Percentiles rank a stretch among this genome's conserved stretches.
These are phyloP conservation scores for Trametes punicea DNA, from an alignment of 768 basidiomycete species.

Conservation along the genomic window DNA sequence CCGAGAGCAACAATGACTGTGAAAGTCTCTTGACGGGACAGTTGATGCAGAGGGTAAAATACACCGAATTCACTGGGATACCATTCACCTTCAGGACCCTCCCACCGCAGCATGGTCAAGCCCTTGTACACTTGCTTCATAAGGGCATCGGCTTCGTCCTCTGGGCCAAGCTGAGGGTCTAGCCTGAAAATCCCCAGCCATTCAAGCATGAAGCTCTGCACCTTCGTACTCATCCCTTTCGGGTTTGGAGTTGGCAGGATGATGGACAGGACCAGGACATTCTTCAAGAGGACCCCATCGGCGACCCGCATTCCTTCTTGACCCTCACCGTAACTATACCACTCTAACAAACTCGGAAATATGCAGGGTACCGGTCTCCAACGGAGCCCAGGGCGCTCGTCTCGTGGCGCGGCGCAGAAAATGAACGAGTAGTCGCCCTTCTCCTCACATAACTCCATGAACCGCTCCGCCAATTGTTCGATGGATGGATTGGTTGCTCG, in stretches of 20 bases:
- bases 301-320: background rate
- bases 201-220: background rate
- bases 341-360: background rate
- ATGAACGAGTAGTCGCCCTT: constrained; percentile 26
- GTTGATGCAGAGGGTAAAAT: background rate
- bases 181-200: background rate
- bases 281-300: background rate
- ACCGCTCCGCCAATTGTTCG: constrained; percentile 18
- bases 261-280: background rate
- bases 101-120: background rate
- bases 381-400: constrained; percentile 4
- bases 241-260: background rate
- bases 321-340: constrained; percentile 3
- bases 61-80: background rate
- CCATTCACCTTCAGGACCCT: background rate
- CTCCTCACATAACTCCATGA: constrained; percentile 20
- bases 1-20: background rate
- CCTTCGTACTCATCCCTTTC: background rate
- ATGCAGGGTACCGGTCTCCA: constrained; percentile 14
- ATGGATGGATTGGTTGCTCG: constrained; percentile 14
- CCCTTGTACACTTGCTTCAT: background rate
- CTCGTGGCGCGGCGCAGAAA: constrained; percentile 13
- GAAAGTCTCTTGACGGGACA: background rate
- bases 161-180: background rate
- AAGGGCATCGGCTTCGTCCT: background rate